Base-by-base conservation (phyloP, 371 early-diverging fungal species). In the Syncephalis fuscata region DNA sequence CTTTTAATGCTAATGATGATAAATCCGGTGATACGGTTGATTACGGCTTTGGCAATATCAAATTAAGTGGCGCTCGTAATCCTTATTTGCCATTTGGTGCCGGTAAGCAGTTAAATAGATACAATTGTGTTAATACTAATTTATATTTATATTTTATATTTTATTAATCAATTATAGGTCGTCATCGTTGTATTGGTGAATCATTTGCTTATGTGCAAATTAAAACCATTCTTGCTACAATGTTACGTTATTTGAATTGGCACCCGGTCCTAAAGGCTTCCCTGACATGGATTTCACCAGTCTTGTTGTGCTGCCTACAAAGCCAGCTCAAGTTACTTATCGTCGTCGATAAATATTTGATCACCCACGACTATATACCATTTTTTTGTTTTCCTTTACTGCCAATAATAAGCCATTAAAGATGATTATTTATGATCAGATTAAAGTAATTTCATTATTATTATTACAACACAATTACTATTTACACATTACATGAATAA, bases 141-240 rank as follows among this genome's bases (percentile, higher is more conserved):
- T 36, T 38, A 14, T 25, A 14, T 4, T 38, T 53, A 40, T 37
- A 20, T 48, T 50, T 26, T 22, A 16, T 15, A 37, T 39, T 25
- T 2, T 39, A 17, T 43, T 64, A 66, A n/a, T n/a, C n/a, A n/a
- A n/a, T n/a, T n/a, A n/a, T n/a, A 32, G 32, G 88, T 44, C 87
- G 97, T 56, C 97, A 96, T 73, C 78, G 97, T 52, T 96, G 97
- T 73, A 96, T 96, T 63, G 97, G 97, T 51, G 95, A 96, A 59
- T 72, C 80, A 49, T 96, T 96, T 69, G 94, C 92, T 8, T 94
- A 86, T 58, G 61, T 93, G 45, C 97, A 96, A 68, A 75, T 93
- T 68, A 92, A 92, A 76, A 82, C 91, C 10, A 78, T 96, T 46
- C 60, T 95, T 43, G 65, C 88, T 39, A 73, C 78, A 10, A 70